A percentile compares a stretch with the other conserved stretches of the same genome.
Evolutionary conservation across 306 rosid species (phyloP).

Genomic region (Gastrolobium bilobum): DNA sequence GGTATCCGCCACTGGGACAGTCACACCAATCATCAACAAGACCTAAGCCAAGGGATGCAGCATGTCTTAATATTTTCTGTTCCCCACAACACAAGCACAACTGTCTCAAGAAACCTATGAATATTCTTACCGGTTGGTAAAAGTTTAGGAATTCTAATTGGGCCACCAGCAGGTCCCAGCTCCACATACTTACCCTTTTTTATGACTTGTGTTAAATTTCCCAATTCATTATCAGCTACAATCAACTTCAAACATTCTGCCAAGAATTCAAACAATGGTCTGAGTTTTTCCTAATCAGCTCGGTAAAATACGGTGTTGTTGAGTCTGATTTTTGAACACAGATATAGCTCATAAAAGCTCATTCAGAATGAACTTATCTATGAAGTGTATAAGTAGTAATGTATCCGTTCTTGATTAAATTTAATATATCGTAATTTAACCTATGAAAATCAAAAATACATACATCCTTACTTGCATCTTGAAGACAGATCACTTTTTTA

Average conservation of each 20-base stretch:
- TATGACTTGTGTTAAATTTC: constrained; percentile 78
- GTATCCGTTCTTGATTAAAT: no score
- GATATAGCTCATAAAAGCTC: no score
- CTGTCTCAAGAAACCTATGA: constrained; percentile 67
- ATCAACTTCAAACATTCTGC: constrained; percentile 72
- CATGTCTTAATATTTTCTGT: constrained; percentile 87
- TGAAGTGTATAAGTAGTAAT: no score
- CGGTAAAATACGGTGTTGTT: constrained; percentile 57
- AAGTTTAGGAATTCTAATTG: constrained; percentile 76
- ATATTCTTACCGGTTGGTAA: constrained; percentile 83
- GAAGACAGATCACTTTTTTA: no score
- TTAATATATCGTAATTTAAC: no score
- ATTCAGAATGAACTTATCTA: no score
- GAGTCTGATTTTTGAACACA: no score
- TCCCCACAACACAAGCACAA: constrained; percentile 84
- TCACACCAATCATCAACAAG: constrained; percentile 66
- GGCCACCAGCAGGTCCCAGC: constrained; percentile 91
- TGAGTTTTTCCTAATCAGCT: constrained; percentile 70
- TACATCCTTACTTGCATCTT: no score
- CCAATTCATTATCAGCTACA: constrained; percentile 77
- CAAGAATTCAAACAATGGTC: constrained; percentile 63
- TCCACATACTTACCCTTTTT: constrained; percentile 73
- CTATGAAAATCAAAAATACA: no score
- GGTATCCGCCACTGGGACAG: no score
- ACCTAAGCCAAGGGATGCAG: constrained; percentile 81